phyloP scores from a whole-genome alignment of 2,329 filamentous ascomycete species.

The Akanthomyces dipterigenus region DNA sequence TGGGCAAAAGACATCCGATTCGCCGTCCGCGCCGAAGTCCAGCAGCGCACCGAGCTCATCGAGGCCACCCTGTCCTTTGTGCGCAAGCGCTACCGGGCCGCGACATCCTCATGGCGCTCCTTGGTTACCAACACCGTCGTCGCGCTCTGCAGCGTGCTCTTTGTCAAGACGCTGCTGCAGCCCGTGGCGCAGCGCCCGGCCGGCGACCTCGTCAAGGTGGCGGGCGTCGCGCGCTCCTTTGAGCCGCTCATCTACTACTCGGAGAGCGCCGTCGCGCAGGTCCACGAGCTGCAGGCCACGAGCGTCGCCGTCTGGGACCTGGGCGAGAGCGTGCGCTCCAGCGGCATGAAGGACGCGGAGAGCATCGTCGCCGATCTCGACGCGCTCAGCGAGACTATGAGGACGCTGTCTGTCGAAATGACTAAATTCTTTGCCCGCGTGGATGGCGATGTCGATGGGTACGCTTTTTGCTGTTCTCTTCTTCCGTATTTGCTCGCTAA shows the following conservation, averaged over 20 bases:
- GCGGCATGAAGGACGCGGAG: constrained; percentile 84
- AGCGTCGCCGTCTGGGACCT: constrained; percentile 93
- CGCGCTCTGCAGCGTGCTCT: constrained; percentile 56
- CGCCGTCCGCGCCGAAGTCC: constrained; percentile 78
- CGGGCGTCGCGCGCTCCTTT: constrained; percentile 81
- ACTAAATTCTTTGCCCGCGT: constrained; percentile 91
- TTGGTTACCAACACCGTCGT: constrained; percentile 56
- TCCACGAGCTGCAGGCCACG: constrained; percentile 82
- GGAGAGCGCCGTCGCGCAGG: constrained; percentile 78
- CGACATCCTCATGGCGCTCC: constrained; percentile 65
- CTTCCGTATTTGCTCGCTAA: not conserved
- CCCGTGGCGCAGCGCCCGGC: constrained; percentile 47
- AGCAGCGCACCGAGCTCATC: constrained; percentile 79
- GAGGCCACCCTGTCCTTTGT: constrained; percentile 63
- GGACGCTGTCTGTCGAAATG: constrained; percentile 75
- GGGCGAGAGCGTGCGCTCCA: constrained; percentile 78
- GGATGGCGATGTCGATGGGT: constrained; percentile 84
- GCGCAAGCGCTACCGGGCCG: constrained; percentile 48
- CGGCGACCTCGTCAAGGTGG: constrained; percentile 79
- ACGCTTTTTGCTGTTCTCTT: constrained; percentile 22
- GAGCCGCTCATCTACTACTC: constrained; percentile 94
- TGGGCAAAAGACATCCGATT: constrained; percentile 68
- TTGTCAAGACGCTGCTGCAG: constrained; percentile 60
- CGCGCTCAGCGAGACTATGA: constrained; percentile 77
- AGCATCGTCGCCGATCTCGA: constrained; percentile 83